Evolutionary conservation across 2,329 filamentous ascomycete species (phyloP), one percentile per base, ranked within the genome.

Genomic region (Annulohypoxylon truncatum): DNA sequence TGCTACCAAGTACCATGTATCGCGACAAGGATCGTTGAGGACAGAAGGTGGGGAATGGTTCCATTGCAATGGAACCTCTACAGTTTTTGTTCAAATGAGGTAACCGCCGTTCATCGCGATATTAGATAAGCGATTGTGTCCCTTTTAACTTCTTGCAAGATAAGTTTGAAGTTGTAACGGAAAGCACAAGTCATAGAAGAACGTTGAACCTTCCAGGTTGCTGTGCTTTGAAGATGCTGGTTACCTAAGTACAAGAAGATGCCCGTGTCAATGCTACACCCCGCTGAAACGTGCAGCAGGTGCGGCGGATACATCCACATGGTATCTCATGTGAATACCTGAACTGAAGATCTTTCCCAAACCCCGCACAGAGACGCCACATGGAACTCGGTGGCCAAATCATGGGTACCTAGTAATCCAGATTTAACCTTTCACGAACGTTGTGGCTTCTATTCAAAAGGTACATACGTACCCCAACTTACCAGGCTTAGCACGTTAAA

Each of bases 11-110:
- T 50, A 51, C 18, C n/a, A 28, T 7, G 44, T 58, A 50, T 35
- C 31, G 12, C 31, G 22, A 20, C 29, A 66, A 55, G 54, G 64
- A 55, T 63, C 22, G 26, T 20, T 46, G 51, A 35, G 46, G 46
- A 51, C 42, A 64, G 58, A 56, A 40, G 42, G 51, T 40, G 57
- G 52, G 56, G 22, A 29, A 46, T 22, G 31, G 47, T 53, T 38
- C 60, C 60, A 57, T 57, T 29, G 15, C 29, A 53, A 33, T 47
- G 40, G 40, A 33, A 31, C 29, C n/a, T 18, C 29, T 58, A 26
- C 38, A 10, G 18, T 55, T 55, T 18, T 38, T 26, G 22, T 28
- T 15, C 24, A 54, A 24, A 31, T 15, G 13, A 20, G 24, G 35
- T 15, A 35, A 18, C 29, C 22, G 29, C 29, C 5, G 26, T 33